These are phyloP conservation scores for Skeletonema grethae DNA, from an alignment of 108 stramenopile species.

Conservation along the genomic window DNA sequence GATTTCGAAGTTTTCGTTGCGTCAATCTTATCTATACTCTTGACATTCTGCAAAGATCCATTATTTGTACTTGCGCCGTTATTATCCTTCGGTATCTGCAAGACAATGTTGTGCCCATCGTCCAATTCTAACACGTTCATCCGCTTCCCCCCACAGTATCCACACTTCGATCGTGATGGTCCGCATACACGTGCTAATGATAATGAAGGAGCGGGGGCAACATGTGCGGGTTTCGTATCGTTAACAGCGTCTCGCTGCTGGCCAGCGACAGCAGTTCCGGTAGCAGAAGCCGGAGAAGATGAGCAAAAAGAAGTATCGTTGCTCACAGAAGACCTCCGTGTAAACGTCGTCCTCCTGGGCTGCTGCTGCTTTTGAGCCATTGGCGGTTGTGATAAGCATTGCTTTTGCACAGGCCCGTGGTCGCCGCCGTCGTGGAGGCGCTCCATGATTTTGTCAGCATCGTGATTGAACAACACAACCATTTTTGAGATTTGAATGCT, in stretches of 20 bases:
- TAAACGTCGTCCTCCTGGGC: not conserved
- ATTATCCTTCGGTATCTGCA: constrained; percentile 1
- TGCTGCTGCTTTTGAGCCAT: not conserved
- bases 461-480: too few species aligned
- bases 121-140: constrained; percentile 33
- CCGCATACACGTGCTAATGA: constrained; percentile 57
- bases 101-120: constrained; percentile 31
- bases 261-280: not conserved
- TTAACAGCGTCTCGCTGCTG: not conserved
- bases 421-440: not conserved
- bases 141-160: constrained; percentile 75
- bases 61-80: not conserved
- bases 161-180: constrained; percentile 60
- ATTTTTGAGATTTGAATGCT: too few species aligned
- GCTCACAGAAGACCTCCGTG: not conserved
- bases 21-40: constrained; percentile 22
- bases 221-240: not conserved
- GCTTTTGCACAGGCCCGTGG: not conserved
- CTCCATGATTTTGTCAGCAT: too few species aligned
- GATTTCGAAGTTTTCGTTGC: constrained; percentile 54
- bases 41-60: constrained; percentile 1
- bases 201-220: not conserved
- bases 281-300: not conserved
- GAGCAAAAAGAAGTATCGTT: not conserved
- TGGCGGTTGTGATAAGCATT: not conserved